Base-by-base conservation (phyloP, 2,329 filamentous ascomycete genomes). In the Parafenestella ontariensis region DNA sequence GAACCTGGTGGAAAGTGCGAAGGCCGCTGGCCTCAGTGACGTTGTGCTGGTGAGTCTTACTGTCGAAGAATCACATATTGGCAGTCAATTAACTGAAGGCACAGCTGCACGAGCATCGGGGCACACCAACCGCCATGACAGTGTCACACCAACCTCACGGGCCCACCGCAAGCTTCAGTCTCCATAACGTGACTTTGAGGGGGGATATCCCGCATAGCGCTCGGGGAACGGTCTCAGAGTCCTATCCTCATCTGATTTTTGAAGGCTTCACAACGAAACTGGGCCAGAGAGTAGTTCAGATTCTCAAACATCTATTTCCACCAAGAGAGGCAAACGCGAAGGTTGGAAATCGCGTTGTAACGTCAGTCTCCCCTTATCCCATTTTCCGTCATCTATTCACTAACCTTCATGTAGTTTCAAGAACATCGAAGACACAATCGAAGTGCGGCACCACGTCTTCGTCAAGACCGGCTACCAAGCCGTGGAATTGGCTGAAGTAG, bases 211-310 rank as follows among this genome's bases (percentile, higher is more conserved):
- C 95, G 1, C 92, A 95, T 61, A 87, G 89, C 37, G 86, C 92
- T 8, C 85, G 90, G 53, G 95, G 95, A 43, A 96, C 92, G 1
- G 92, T 97, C 43, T 91, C 87, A 58, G 95, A 99, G 77, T 89
- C 87, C 33, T 99, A 97, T 68, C 95, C 95, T 0, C 94, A 98
- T 70, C 82, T 99, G 2, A 91, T 99, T 59, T 98, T 99, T 68
- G 95, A 99, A 69, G 92, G 92, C 2, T 98, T 99, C 78, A 89
- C 84, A 5, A 92, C 90, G 5, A 85, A 85, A 29, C 80, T 98
- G 5, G 95, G 95, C 49, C 83, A 88, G 67, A 85, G 95, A 17
- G 87, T 97, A 15, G 90, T 92, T 46, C 93, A 96, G 74, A 90
- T 98, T 13, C 77, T 99, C 37, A 96, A 98, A 76, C 94, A 99